Percentiles rank a stretch among this genome's conserved stretches.
These are phyloP conservation scores for Elasticomyces elasticus DNA, from an alignment of 495 filamentous ascomycete genomes.

Conservation along the genomic window DNA sequence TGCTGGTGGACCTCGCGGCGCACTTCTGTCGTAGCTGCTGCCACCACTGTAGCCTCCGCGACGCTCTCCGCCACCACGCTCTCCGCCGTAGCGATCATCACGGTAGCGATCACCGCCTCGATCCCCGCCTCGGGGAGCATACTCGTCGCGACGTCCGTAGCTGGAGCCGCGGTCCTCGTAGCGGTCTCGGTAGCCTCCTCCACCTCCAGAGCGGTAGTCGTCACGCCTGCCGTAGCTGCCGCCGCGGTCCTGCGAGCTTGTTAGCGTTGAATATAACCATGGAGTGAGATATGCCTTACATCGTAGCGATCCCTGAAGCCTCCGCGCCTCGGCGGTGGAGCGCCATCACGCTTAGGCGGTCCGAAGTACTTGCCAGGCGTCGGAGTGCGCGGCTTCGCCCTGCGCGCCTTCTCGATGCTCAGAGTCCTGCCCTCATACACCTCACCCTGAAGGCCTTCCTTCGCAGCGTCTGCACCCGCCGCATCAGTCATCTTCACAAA, in stretches of 20 bases:
- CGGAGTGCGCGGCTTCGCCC: conserved; percentile 84
- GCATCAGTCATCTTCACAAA: conserved; percentile 97
- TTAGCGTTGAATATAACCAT: conserved; percentile 1
- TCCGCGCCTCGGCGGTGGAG: conserved; percentile 33
- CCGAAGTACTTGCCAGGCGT: conserved; percentile 99
- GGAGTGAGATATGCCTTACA: conserved; percentile 3
- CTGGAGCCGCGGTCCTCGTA: conserved; percentile 24
- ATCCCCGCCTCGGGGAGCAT: conserved; percentile 27
- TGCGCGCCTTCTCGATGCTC: conserved; percentile 97
- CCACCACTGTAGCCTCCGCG: conserved; percentile 11
- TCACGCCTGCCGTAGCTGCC: conserved; percentile 25
- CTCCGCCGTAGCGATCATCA: conserved; percentile 16
- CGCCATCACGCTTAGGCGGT: conserved; percentile 82
- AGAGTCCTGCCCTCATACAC: conserved; percentile 90
- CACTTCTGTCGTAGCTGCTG: conserved; percentile 15
- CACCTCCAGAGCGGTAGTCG: conserved; percentile 33
- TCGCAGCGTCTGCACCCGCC: conserved; percentile 90
- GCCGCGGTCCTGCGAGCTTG: conserved; percentile 21
- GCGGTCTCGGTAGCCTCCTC: conserved; percentile 37
- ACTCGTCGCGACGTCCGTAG: conserved; percentile 14
- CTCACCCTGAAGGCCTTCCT: conserved; percentile 91
- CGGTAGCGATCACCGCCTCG: conserved; percentile 23
- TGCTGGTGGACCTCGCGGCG: conserved; percentile 10
- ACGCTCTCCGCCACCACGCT: conserved; percentile 6
- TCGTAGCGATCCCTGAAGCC: conserved; percentile 32